phyloP scores from a whole-genome alignment of 106 monocot species.

The Dioscorea alata region DNA sequence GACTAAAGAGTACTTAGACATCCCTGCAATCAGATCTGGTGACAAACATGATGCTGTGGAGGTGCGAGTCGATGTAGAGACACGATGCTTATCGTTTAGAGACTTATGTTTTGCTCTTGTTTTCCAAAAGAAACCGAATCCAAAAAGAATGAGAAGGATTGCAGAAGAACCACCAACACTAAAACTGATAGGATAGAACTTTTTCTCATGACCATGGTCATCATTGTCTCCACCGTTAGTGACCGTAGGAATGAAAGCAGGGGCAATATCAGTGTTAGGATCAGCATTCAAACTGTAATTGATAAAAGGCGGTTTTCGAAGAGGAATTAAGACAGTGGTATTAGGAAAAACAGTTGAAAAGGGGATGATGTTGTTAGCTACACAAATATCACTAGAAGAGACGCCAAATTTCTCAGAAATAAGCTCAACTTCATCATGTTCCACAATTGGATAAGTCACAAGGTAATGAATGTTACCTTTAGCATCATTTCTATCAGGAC shows the following conservation, averaged over 20 bases:
- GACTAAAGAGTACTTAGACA: slow-evolving; percentile 23
- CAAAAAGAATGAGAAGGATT: not conserved
- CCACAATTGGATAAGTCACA: slow-evolving; percentile 26
- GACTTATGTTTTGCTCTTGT: not conserved
- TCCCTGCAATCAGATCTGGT: slow-evolving; percentile 12
- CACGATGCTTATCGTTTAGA: not conserved
- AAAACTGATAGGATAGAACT: not conserved
- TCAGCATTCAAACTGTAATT: not conserved
- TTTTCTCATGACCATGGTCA: not conserved
- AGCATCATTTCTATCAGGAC: slow-evolving; percentile 13
- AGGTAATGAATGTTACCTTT: slow-evolving; percentile 12
- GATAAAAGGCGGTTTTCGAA: slow-evolving; percentile 5
- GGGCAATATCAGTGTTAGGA: not conserved
- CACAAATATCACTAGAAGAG: slow-evolving; percentile 8
- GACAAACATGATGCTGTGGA: slow-evolving; percentile 15
- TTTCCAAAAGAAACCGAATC: not conserved
- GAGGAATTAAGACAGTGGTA: slow-evolving; percentile 27
- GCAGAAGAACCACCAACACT: not conserved
- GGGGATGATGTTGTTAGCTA: slow-evolving; percentile 5
- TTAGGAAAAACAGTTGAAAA: slow-evolving; percentile 5
- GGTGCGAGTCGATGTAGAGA: not conserved
- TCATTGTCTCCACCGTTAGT: not conserved
- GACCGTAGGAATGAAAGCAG: not conserved
- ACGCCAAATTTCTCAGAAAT: slow-evolving; percentile 18
- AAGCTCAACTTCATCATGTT: not conserved